phyloP scores from a whole-genome alignment of 768 basidiomycete genomes.

The Postia placenta region DNA sequence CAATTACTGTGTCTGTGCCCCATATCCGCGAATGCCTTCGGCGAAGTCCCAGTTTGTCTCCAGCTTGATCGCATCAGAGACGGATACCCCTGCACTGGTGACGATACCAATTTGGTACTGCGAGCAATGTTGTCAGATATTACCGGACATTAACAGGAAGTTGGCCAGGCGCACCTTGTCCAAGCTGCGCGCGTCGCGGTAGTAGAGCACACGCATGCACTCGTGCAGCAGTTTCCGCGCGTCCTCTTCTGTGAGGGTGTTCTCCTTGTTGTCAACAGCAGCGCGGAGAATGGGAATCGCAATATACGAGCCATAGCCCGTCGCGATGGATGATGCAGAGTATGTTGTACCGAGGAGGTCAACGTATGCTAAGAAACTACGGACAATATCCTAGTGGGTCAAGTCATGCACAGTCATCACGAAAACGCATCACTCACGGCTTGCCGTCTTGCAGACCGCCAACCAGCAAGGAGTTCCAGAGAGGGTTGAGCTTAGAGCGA shows the following conservation, averaged over 20 bases:
- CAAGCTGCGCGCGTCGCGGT: conserved; percentile 91
- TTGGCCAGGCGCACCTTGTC: conserved; percentile 96
- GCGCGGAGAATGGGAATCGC: conserved; percentile 90
- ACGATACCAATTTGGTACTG: conserved; percentile 96
- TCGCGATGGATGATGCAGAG: conserved; percentile 86
- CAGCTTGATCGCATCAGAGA: conserved; percentile 72
- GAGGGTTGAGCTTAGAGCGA: conserved; percentile 82
- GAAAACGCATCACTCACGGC: conserved; percentile 39
- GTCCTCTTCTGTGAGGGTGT: conserved; percentile 69
- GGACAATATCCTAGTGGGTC: neutral
- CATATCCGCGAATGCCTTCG: conserved; percentile 87
- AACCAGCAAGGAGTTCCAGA: conserved; percentile 93
- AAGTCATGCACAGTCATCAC: no score
- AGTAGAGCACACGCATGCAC: conserved; percentile 91
- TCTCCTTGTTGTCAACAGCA: conserved; percentile 80
- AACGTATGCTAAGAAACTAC: conserved; percentile 88
- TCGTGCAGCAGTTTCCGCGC: conserved; percentile 75
- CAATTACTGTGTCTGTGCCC: conserved; percentile 77
- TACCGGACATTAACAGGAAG: no score
- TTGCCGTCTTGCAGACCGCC: conserved; percentile 86
- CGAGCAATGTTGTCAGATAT: neutral
- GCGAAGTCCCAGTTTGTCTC: conserved; percentile 90
- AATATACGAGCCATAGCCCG: conserved; percentile 90
- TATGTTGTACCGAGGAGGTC: conserved; percentile 98
- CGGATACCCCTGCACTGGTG: conserved; percentile 65